Evolutionary conservation across 192 early-diverging fungal genomes (phyloP).

Genomic region (Coemansia sp.): DNA sequence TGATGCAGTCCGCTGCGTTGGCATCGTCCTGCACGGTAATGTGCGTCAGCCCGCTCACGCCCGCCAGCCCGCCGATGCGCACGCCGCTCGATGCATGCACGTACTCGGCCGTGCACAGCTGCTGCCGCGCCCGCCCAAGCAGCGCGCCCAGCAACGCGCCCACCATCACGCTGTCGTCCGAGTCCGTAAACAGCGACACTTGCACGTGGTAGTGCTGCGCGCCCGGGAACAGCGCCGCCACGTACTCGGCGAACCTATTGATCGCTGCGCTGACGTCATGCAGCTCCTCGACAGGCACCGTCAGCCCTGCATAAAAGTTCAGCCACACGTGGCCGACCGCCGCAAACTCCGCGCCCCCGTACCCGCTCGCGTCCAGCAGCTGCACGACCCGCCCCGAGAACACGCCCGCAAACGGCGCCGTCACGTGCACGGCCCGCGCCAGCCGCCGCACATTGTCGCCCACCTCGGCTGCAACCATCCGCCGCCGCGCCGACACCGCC

Average conservation of each 20-base stretch:
- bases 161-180: slow-evolving; percentile 49
- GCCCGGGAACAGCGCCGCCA: slow-evolving; percentile 27
- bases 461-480: slow-evolving; percentile 27
- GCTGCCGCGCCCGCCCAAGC: neutral
- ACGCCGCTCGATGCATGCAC: slow-evolving; percentile 41
- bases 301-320: slow-evolving; percentile 40
- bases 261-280: slow-evolving; percentile 13
- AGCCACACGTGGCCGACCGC: slow-evolving; percentile 24
- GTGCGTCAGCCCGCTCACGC: slow-evolving; percentile 33
- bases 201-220: slow-evolving; percentile 29
- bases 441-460: slow-evolving; percentile 23
- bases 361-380: slow-evolving; percentile 21
- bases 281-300: slow-evolving; percentile 33
- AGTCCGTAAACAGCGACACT: slow-evolving; percentile 36
- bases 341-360: slow-evolving; percentile 19
- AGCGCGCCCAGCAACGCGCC: slow-evolving; percentile 23
- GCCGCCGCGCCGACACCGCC: slow-evolving; percentile 20
- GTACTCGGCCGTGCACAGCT: slow-evolving; percentile 23
- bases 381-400: slow-evolving; percentile 30
- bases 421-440: slow-evolving; percentile 33
- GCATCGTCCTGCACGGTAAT: slow-evolving; percentile 31
- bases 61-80: slow-evolving; percentile 27
- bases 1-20: slow-evolving; percentile 31
- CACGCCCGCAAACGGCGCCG: slow-evolving; percentile 34
- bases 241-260: slow-evolving; percentile 15